phyloP scores from a whole-genome alignment of 2,329 filamentous ascomycete genomes.

The Xylariaceae sp. region DNA sequence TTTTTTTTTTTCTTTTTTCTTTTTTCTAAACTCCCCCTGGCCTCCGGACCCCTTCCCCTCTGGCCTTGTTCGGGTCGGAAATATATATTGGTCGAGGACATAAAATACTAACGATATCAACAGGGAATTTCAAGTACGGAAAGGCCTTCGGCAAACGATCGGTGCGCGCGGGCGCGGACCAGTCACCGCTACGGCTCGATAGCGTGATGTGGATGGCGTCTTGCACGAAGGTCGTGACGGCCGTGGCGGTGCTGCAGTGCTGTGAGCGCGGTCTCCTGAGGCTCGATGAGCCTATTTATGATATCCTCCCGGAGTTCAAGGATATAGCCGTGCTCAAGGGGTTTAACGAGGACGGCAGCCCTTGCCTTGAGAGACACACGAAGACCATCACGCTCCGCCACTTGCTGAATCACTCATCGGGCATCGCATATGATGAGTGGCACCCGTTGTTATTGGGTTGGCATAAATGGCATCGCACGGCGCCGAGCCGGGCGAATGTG shows the following conservation, averaged over 20 bases:
- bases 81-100: neutral
- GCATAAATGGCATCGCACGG: conserved; percentile 27
- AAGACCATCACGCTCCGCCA: conserved; percentile 14
- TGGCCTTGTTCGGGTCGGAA: neutral
- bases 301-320: conserved; percentile 38
- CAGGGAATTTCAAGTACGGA: conserved; percentile 17
- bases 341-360: conserved; percentile 17
- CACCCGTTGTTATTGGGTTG: conserved; percentile 22
- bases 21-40: neutral
- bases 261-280: conserved; percentile 39
- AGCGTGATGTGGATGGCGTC: conserved; percentile 28
- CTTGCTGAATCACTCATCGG: conserved; percentile 20
- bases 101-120: neutral
- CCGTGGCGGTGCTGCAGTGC: conserved; percentile 39
- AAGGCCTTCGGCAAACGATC: conserved; percentile 22
- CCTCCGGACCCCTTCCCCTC: neutral
- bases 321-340: conserved; percentile 11
- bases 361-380: conserved; percentile 13
- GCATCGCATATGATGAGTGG: conserved; percentile 32
- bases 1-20: no score
- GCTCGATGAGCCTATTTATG: conserved; percentile 37
- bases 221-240: conserved; percentile 35
- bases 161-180: conserved; percentile 18
- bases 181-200: conserved; percentile 19
- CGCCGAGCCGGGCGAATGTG: conserved; percentile 14